phyloP scores from a whole-genome alignment of 176 grass and related monocot genomes.

The Musa troglodytarum region DNA sequence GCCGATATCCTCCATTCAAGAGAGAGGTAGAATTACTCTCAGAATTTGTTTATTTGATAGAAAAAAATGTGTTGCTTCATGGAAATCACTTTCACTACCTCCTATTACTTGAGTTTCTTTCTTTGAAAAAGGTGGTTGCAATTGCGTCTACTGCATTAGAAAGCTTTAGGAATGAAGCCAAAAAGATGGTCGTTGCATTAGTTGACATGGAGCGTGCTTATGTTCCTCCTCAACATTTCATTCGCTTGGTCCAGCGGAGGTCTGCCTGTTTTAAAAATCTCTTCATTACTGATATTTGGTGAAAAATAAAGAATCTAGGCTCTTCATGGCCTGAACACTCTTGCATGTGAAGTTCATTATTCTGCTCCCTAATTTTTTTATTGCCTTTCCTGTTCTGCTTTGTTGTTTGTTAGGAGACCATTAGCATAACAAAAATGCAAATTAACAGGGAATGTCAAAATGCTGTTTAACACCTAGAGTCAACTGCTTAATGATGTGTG shows the following conservation, averaged over 20 bases:
- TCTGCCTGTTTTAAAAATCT: constrained; percentile 10
- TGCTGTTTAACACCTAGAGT: too few species aligned
- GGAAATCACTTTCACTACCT: background rate
- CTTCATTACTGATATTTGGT: background rate
- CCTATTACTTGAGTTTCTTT: background rate
- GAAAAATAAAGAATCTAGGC: background rate
- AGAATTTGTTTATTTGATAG: background rate
- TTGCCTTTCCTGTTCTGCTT: background rate
- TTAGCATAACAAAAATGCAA: background rate
- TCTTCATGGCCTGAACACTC: background rate
- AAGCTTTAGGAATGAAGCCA: constrained; percentile 65
- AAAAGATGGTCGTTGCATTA: constrained; percentile 63
- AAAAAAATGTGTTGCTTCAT: constrained; percentile 16
- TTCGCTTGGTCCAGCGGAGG: constrained; percentile 63
- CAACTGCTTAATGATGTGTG: too few species aligned
- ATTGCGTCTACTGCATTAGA: constrained; percentile 61
- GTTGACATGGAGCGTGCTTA: constrained; percentile 83
- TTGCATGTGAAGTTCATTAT: background rate
- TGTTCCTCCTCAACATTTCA: constrained; percentile 77
- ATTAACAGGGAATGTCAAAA: too few species aligned
- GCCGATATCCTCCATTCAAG: constrained; percentile 73
- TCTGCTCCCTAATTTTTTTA: background rate
- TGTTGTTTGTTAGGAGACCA: background rate
- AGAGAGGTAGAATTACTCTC: constrained; percentile 31
- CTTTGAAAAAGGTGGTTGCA: constrained; percentile 48